These are phyloP conservation scores for Abrus pulchellus DNA, from an alignment of 306 rosid species.

Conservation along the genomic window DNA sequence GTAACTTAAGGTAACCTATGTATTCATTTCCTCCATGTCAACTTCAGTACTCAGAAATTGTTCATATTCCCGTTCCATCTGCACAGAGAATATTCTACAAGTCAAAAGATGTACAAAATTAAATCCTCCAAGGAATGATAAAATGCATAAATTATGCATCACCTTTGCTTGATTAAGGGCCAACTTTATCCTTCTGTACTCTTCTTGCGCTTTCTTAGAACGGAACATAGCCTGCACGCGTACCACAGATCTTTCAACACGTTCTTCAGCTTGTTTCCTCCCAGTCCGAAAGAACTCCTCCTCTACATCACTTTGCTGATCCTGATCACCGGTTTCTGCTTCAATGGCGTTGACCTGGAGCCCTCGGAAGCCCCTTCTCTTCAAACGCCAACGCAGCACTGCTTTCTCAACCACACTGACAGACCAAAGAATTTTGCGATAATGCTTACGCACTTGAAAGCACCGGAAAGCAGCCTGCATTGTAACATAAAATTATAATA, in stretches of 20 bases:
- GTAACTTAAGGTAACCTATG: conserved; percentile 35
- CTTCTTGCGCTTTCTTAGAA: conserved; percentile 90
- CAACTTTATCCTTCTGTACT: conserved; percentile 90
- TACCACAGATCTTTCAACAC: conserved; percentile 76
- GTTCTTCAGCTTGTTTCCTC: conserved; percentile 88
- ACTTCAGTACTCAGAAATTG: conserved; percentile 65
- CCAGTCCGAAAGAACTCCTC: conserved; percentile 83
- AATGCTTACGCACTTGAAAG: conserved; percentile 80
- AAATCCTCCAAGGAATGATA: conserved; percentile 14
- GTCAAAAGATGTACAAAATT: conserved; percentile 38
- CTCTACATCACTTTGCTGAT: conserved; percentile 64
- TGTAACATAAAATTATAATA: neutral
- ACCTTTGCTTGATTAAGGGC: conserved; percentile 78
- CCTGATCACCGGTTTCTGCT: conserved; percentile 41
- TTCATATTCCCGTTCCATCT: conserved; percentile 84
- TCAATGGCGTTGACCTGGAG: conserved; percentile 63
- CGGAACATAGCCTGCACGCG: conserved; percentile 94
- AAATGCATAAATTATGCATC: conserved; percentile 17
- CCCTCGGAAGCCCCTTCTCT: conserved; percentile 94
- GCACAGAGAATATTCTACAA: conserved; percentile 49
- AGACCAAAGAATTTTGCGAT: conserved; percentile 86
- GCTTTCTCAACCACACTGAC: conserved; percentile 94
- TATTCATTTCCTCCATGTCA: conserved; percentile 56
- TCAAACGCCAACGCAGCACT: conserved; percentile 89
- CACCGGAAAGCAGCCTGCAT: conserved; percentile 91